These are phyloP conservation scores for Cladosporium velox DNA, from an alignment of 2,329 filamentous ascomycete genomes.

Conservation along the genomic window DNA sequence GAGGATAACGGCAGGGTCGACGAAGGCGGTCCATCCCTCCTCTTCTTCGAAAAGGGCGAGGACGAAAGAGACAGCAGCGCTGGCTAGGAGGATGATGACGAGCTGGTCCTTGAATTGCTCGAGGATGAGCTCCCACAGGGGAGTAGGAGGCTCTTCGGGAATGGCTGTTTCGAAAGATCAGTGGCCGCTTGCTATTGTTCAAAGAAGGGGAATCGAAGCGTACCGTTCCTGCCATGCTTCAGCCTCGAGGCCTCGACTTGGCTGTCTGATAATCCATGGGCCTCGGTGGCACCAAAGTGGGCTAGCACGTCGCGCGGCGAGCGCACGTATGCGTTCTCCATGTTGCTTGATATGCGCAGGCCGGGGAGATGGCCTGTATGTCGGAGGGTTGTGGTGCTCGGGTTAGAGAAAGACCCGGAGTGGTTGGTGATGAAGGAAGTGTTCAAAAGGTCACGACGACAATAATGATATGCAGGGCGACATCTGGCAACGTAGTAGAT, in stretches of 20 bases:
- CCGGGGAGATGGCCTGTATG: conserved; percentile 4
- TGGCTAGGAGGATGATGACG: conserved; percentile 90
- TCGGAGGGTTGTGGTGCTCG: background rate
- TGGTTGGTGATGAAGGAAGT: background rate
- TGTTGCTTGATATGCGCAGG: conserved; percentile 25
- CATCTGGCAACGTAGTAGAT: conserved; percentile 11
- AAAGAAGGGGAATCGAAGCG: conserved; percentile 3
- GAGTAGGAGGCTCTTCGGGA: conserved; percentile 90
- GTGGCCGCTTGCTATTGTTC: conserved; percentile 6
- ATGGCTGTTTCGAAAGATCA: conserved; percentile 54
- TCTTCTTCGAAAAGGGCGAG: conserved; percentile 90
- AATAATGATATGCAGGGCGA: background rate
- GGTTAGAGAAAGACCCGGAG: background rate
- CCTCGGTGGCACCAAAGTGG: conserved; percentile 40
- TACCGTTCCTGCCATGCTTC: conserved; percentile 43
- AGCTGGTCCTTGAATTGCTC: conserved; percentile 99
- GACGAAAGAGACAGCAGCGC: conserved; percentile 89
- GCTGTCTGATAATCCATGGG: conserved; percentile 36
- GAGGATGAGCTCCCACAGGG: conserved; percentile 91
- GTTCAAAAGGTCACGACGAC: background rate
- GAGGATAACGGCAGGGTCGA: conserved; percentile 92
- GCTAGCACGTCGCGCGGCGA: conserved; percentile 39
- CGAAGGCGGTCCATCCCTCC: conserved; percentile 94
- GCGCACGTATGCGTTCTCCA: conserved; percentile 41
- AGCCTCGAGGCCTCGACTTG: conserved; percentile 34